Conservation (phyloP, 164 flowering plant species). For the Macadamia tetraphylla region DNA sequence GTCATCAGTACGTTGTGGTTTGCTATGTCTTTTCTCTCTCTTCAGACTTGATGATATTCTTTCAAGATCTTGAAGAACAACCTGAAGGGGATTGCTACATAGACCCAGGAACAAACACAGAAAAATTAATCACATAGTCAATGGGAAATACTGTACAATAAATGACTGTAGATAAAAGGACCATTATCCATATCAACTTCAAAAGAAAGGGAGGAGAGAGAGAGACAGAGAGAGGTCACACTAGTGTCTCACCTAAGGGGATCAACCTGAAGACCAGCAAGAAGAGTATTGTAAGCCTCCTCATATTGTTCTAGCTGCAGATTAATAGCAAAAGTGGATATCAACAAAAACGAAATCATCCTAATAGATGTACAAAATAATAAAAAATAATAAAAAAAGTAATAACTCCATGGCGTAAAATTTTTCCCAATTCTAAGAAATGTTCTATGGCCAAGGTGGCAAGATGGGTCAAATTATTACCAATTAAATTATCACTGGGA, state of each 20-base stretch:
- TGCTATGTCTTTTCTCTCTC: slow-evolving; percentile 35
- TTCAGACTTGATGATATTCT: slow-evolving; percentile 19
- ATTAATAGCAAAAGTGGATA: slow-evolving; percentile 1
- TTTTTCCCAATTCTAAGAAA: no score
- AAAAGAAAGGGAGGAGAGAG: neutral
- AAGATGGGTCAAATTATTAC: no score
- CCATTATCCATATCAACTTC: neutral
- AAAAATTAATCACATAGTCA: neutral
- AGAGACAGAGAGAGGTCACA: neutral
- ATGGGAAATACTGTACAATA: neutral
- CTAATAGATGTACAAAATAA: neutral
- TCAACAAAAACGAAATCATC: neutral
- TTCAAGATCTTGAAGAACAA: slow-evolving; percentile 52
- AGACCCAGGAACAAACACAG: slow-evolving; percentile 17
- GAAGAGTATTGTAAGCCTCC: slow-evolving; percentile 64
- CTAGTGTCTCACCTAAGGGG: slow-evolving; percentile 54
- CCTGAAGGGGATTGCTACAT: slow-evolving; percentile 58
- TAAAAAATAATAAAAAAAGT: neutral
- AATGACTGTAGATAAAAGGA: neutral
- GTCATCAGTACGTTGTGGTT: slow-evolving; percentile 68
- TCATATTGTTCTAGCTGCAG: slow-evolving; percentile 87
- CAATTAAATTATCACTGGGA: no score
- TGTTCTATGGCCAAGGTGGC: no score
- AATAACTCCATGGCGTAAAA: no score
- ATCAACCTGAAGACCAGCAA: slow-evolving; percentile 84